Evolutionary conservation across 768 basidiomycete genomes (phyloP), one percentile per base, ranked within the genome.

Genomic region (Podaxis mareebaensis): DNA sequence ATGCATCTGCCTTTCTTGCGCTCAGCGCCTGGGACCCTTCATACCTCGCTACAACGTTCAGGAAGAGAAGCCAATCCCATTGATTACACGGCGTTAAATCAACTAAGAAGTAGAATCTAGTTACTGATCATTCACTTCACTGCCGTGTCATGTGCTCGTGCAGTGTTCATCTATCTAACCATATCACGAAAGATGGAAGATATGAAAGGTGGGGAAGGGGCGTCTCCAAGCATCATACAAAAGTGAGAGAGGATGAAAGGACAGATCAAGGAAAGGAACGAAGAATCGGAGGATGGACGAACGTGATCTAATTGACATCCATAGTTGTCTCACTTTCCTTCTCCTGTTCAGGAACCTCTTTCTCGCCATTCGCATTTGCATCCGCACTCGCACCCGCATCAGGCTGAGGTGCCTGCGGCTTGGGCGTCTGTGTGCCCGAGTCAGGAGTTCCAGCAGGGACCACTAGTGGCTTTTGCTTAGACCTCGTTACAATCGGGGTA

Each of bases 401-500:
- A 24, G 73, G 68, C 49, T 73, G 67, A 12, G 68, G 71, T 65
- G 75, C 75, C 80, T 88, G 86, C 20, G 90, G 90, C n/a, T 89
- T 89, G 78, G 90, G 85, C 49, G 89, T 85, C 54, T 87, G 87
- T 39, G 78, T 74, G 4, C 56, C 65, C 74, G 71, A 17, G 11
- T 33, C 53, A 30, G 24, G 24, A 2, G 28, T 36, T 26, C 48
- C 51, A 24, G 72, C 69, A 55, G 84, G 83, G 36, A 79, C 78
- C 70, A 90, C 86, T 64, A 82, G 79, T 8, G 90, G 85, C 83
- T 91, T 94, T 61, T 96, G 96, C 86, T 95, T 97, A 56, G 91
- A 92, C 83, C 83, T 90, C 67, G 91, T 92, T 74, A 99, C 79
- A 77, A 98, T 96, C 36, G 94, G 93, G 30, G 88, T 86, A 55